These are phyloP conservation scores for Tubosaeta sp. DNA, from an alignment of 768 basidiomycete species.

Conservation along the genomic window DNA sequence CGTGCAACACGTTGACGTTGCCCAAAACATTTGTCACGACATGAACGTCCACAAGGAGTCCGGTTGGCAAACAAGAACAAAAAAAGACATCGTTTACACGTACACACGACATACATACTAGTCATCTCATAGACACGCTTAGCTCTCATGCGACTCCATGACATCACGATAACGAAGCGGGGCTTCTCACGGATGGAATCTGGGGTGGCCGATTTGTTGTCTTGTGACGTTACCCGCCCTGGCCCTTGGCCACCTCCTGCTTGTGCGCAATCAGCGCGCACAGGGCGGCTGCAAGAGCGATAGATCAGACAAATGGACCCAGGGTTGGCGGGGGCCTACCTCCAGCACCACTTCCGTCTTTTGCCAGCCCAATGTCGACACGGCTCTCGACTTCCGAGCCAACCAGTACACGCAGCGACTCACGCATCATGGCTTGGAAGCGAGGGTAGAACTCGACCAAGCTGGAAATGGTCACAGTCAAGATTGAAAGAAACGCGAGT, in stretches of 20 bases:
- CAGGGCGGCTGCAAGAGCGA: slow-evolving; percentile 61
- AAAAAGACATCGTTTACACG: slow-evolving; percentile 8
- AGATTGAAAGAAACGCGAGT: background rate
- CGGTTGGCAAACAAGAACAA: background rate
- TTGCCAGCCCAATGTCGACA: slow-evolving; percentile 87
- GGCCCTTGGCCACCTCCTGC: slow-evolving; percentile 16
- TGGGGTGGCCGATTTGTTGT: slow-evolving; percentile 1
- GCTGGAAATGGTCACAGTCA: slow-evolving; percentile 36
- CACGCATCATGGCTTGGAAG: slow-evolving; percentile 72
- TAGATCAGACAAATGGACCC: background rate
- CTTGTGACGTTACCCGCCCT: slow-evolving; percentile 9
- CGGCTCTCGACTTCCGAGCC: slow-evolving; percentile 77
- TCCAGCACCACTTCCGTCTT: slow-evolving; percentile 96
- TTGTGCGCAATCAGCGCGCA: slow-evolving; percentile 56
- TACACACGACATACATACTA: slow-evolving; percentile 4
- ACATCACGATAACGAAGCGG: slow-evolving; percentile 19
- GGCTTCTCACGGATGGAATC: slow-evolving; percentile 10
- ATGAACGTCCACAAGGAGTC: background rate
- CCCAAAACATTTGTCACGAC: background rate
- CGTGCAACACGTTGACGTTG: background rate
- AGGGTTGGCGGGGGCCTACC: slow-evolving; percentile 42
- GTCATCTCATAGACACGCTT: no score
- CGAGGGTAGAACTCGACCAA: slow-evolving; percentile 90
- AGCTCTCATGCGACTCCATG: background rate
- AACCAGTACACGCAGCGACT: slow-evolving; percentile 69